A percentile compares a stretch with the other conserved stretches of the same genome.
Evolutionary conservation across 441 rosid species (phyloP).

Genomic region (Jatropha podagrica): DNA sequence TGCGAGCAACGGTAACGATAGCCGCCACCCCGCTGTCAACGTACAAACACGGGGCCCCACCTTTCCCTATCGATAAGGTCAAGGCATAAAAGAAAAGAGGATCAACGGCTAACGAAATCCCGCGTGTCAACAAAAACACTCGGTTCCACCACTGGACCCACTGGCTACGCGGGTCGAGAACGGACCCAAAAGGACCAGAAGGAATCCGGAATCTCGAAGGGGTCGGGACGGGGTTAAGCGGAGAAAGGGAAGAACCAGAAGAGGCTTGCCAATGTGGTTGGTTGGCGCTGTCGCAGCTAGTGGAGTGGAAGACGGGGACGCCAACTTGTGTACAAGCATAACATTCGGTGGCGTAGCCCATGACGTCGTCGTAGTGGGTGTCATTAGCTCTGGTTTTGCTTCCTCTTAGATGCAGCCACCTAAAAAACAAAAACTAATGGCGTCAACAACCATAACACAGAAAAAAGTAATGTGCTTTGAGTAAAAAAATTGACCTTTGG

Average conservation of each 20-base stretch:
- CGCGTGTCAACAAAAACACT: constrained; percentile 56
- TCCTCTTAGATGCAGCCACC: neutral
- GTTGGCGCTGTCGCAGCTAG: constrained; percentile 60
- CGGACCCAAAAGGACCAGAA: constrained; percentile 39
- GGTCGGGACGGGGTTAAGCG: constrained; percentile 4
- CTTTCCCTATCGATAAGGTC: constrained; percentile 35
- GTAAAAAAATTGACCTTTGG: neutral
- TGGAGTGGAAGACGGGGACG: constrained; percentile 72
- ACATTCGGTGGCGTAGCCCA: constrained; percentile 48
- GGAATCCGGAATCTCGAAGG: neutral
- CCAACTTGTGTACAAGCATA: constrained; percentile 68
- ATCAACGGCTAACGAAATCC: constrained; percentile 62
- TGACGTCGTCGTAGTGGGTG: constrained; percentile 23
- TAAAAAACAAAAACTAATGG: neutral
- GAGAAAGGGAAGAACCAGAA: constrained; percentile 51
- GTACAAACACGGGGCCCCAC: constrained; percentile 56
- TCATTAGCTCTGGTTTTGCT: neutral
- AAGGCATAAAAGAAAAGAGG: constrained; percentile 75
- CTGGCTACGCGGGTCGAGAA: constrained; percentile 66
- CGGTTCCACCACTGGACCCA: constrained; percentile 64
- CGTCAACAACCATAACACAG: neutral
- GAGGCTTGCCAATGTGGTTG: constrained; percentile 71
- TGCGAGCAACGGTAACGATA: constrained; percentile 47
- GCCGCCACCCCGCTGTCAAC: constrained; percentile 60
- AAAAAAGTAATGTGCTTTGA: neutral